A percentile compares a stretch with the other conserved stretches of the same genome.
Conservation (phyloP, 2,329 filamentous ascomycete species). For the Neophaeococcomyces aloes region DNA sequence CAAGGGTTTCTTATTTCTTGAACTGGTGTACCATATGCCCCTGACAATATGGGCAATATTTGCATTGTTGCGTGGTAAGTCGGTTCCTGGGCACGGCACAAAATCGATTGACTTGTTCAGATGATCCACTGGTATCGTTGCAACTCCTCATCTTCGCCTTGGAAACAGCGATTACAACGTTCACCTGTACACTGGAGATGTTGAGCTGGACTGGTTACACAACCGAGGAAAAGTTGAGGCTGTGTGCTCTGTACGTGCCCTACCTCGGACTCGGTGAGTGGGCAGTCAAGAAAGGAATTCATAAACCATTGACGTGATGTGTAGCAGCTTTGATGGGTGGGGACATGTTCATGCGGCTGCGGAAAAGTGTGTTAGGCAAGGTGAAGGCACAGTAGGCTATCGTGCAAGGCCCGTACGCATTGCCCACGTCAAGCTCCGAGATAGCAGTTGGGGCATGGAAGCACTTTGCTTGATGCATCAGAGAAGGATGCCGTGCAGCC, state of each 20-base stretch:
- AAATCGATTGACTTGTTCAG: slow-evolving; percentile 24
- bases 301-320: background rate
- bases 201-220: slow-evolving; percentile 44
- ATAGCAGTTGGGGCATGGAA: background rate
- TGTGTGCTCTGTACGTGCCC: slow-evolving; percentile 46
- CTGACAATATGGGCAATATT: slow-evolving; percentile 49
- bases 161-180: slow-evolving; percentile 51
- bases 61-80: slow-evolving; percentile 42
- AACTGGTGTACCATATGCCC: slow-evolving; percentile 51
- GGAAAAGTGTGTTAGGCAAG: background rate
- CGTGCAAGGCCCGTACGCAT: background rate
- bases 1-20: slow-evolving; percentile 45
- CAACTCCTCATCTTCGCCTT: slow-evolving; percentile 51
- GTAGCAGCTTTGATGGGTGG: slow-evolving; percentile 9
- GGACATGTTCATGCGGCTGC: slow-evolving; percentile 8
- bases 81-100: background rate
- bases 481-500: too few relatives aligned
- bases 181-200: slow-evolving; percentile 53
- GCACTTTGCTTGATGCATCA: too few relatives aligned
- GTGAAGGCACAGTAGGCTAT: slow-evolving; percentile 5
- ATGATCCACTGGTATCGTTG: slow-evolving; percentile 48
- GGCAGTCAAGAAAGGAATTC: slow-evolving; percentile 4
- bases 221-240: slow-evolving; percentile 36
- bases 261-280: slow-evolving; percentile 48
- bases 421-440: background rate